phyloP scores from a whole-genome alignment of 345 rosid genomes.

The Eucalyptus urophylla region DNA sequence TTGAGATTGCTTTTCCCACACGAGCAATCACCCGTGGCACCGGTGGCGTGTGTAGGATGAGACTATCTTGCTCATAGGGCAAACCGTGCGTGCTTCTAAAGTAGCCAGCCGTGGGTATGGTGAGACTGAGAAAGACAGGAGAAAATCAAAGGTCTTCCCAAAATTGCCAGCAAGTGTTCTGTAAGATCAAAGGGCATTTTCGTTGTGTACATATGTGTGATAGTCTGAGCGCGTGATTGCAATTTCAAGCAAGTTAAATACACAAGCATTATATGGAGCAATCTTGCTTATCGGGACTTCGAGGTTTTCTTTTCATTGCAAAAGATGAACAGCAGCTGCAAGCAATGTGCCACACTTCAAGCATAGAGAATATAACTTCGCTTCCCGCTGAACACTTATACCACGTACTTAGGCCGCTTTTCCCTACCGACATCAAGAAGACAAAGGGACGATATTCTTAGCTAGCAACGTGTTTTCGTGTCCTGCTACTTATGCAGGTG shows the following conservation, averaged over 20 bases:
- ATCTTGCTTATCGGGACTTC: not conserved
- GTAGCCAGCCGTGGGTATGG: not conserved
- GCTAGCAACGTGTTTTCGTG: not conserved
- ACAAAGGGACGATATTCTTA: not conserved
- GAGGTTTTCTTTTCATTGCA: too few relatives aligned
- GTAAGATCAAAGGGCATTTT: not conserved
- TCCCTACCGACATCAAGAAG: not conserved
- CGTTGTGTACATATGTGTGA: not conserved
- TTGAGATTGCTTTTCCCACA: not conserved
- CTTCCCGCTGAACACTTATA: not conserved
- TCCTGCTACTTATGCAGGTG: not conserved
- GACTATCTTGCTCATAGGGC: not conserved
- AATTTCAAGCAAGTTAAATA: not conserved
- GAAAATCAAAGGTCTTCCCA: not conserved
- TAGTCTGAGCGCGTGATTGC: not conserved
- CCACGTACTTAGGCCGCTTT: not conserved
- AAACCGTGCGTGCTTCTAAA: not conserved
- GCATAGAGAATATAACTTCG: not conserved
- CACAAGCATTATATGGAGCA: not conserved
- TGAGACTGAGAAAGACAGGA: not conserved
- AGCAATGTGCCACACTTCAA: not conserved
- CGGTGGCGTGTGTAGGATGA: not conserved
- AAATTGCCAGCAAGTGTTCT: not conserved
- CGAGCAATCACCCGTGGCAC: not conserved
- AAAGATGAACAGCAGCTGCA: not conserved